Evolutionary conservation across 1,139 yeast species (phyloP).

Genomic region (Kodamaea suecica): DNA sequence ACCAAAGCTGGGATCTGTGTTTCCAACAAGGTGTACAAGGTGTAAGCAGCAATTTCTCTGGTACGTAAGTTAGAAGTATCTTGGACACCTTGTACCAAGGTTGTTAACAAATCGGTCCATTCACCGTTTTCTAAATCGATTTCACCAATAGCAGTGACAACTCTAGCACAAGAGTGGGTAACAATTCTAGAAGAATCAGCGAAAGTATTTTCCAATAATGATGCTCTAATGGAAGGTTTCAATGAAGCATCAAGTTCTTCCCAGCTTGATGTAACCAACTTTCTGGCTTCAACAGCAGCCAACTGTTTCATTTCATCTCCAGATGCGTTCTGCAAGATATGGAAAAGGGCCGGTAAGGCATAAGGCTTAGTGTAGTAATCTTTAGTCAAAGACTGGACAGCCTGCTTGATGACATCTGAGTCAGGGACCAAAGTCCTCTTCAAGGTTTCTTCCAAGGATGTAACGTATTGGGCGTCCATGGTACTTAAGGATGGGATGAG

Average conservation of each 20-base stretch:
- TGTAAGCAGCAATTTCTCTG: conserved; percentile 83
- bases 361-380: conserved; percentile 71
- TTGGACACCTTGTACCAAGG: conserved; percentile 68
- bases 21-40: conserved; percentile 76
- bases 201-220: conserved; percentile 70
- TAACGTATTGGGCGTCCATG: conserved; percentile 69
- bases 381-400: conserved; percentile 69
- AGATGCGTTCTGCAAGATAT: conserved; percentile 66
- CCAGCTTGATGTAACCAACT: conserved; percentile 77
- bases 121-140: conserved; percentile 60
- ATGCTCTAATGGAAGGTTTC: conserved; percentile 60
- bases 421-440: conserved; percentile 74
- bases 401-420: conserved; percentile 74
- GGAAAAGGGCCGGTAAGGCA: conserved; percentile 79
- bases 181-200: conserved; percentile 55
- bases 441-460: conserved; percentile 74
- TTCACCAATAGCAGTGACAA: conserved; percentile 81
- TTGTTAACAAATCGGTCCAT: conserved; percentile 80
- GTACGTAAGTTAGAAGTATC: conserved; percentile 51
- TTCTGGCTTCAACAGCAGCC: conserved; percentile 95
- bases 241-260: conserved; percentile 49
- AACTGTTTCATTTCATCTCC: conserved; percentile 70
- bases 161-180: conserved; percentile 87
- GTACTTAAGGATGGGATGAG: conserved; percentile 7
- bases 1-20: conserved; percentile 63